Percentiles rank a stretch among this genome's conserved stretches.
These are phyloP conservation scores for Pyrenula massariospora DNA, from an alignment of 495 filamentous ascomycete species.

Conservation along the genomic window DNA sequence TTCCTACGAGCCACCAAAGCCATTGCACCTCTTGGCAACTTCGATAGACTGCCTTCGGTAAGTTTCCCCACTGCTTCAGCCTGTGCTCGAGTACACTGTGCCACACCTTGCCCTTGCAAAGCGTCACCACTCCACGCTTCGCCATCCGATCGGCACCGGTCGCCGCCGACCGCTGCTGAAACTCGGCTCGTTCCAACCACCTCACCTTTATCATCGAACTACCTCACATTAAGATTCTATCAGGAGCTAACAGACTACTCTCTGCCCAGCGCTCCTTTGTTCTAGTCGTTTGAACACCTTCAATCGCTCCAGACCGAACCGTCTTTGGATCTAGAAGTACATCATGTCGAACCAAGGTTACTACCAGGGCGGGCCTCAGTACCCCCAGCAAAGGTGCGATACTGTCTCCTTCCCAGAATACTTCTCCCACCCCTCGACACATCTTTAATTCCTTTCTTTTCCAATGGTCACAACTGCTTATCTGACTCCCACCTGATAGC, in stretches of 20 bases:
- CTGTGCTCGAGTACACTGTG: background rate
- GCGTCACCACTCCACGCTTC: background rate
- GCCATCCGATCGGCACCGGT: background rate
- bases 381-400: slow-evolving; percentile 22
- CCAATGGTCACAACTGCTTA: slow-evolving; percentile 13
- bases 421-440: slow-evolving; percentile 3
- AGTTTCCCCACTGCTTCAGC: background rate
- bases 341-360: slow-evolving; percentile 37
- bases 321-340: background rate
- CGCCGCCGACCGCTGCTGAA: background rate
- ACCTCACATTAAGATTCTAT: background rate
- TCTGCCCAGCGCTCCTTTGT: background rate
- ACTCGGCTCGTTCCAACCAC: slow-evolving; percentile 1
- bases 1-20: background rate
- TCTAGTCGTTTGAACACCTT: background rate
- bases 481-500: slow-evolving; percentile 4
- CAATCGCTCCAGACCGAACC: background rate
- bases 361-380: slow-evolving; percentile 25
- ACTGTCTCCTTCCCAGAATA: slow-evolving; percentile 8
- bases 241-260: background rate
- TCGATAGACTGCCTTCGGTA: background rate
- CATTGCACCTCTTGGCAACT: background rate
- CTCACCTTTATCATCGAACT: background rate
- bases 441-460: slow-evolving; percentile 12
- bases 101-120: background rate